Evolutionary conservation across 176 grass and related monocot species (phyloP).

Genomic region (Cenchrus fungigraminus): DNA sequence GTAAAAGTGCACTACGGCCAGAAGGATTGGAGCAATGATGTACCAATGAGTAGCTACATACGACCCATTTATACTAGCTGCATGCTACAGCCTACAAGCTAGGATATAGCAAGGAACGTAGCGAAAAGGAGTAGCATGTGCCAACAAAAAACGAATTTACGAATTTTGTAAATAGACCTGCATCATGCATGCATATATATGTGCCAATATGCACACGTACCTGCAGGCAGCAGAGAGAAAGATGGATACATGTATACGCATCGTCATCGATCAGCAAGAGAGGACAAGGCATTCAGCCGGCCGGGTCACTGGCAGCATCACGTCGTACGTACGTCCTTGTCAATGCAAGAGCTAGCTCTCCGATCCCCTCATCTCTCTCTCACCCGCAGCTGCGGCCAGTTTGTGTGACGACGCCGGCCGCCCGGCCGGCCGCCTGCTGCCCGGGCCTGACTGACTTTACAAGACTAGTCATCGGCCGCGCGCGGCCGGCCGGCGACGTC

Average conservation of each 20-base stretch:
- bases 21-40: slow-evolving; percentile 28
- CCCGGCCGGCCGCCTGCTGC: background rate
- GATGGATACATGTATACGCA: background rate
- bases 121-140: too few relatives aligned
- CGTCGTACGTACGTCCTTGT: background rate
- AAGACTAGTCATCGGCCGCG: slow-evolving; percentile 34
- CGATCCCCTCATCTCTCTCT: background rate
- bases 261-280: background rate
- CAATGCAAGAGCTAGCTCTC: background rate
- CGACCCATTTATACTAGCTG: background rate
- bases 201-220: too few relatives aligned
- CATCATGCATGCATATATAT: too few relatives aligned
- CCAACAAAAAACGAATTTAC: too few relatives aligned
- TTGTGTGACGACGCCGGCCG: slow-evolving; percentile 54
- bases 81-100: too few relatives aligned
- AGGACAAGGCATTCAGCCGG: slow-evolving; percentile 46
- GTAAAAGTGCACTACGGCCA: background rate
- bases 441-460: slow-evolving; percentile 29
- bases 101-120: background rate
- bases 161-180: background rate
- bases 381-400: slow-evolving; percentile 60
- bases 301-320: background rate
- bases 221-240: background rate
- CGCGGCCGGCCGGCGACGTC: slow-evolving; percentile 7
- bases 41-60: slow-evolving; percentile 30